Percentiles rank a stretch among this genome's conserved stretches.
Evolutionary conservation across 2,329 filamentous ascomycete genomes (phyloP).

Genomic region (Aspergillus uvarum): DNA sequence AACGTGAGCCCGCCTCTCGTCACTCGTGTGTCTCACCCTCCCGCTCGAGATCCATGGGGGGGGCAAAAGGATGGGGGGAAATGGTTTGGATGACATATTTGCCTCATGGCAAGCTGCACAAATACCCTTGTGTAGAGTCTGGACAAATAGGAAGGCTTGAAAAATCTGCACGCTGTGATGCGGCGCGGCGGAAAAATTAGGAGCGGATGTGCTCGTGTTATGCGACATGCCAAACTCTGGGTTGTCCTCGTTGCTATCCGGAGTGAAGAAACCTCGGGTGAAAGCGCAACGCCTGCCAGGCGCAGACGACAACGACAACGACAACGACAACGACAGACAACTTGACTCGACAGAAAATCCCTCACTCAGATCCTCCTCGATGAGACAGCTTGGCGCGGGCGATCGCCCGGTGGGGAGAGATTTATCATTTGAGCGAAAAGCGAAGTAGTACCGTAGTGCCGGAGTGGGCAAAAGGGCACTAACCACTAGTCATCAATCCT

Average conservation of each 20-base stretch:
- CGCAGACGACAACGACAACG: not conserved
- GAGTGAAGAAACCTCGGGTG: not conserved
- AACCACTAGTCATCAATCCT: not conserved
- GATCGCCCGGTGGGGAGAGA: slow-evolving; percentile 31
- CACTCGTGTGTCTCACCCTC: not conserved
- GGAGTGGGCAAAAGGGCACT: not conserved
- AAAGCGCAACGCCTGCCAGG: not conserved
- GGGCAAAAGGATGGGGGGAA: too few relatives aligned
- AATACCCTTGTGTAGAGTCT: not conserved
- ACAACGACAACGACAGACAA: not conserved
- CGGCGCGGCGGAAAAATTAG: not conserved
- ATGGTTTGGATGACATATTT: not conserved
- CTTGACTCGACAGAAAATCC: slow-evolving; percentile 28
- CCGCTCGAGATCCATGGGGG: not conserved
- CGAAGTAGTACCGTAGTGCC: not conserved
- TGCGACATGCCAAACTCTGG: not conserved
- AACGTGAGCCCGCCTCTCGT: not conserved
- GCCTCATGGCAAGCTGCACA: not conserved
- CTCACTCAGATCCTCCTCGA: slow-evolving; percentile 34
- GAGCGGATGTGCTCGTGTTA: not conserved
- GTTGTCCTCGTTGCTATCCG: not conserved
- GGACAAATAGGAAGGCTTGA: not conserved
- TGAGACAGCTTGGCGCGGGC: slow-evolving; percentile 33
- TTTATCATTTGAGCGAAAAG: not conserved
- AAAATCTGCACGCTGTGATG: not conserved